phyloP scores from a whole-genome alignment of 2,329 filamentous ascomycete genomes.

The Beauveria sp. region DNA sequence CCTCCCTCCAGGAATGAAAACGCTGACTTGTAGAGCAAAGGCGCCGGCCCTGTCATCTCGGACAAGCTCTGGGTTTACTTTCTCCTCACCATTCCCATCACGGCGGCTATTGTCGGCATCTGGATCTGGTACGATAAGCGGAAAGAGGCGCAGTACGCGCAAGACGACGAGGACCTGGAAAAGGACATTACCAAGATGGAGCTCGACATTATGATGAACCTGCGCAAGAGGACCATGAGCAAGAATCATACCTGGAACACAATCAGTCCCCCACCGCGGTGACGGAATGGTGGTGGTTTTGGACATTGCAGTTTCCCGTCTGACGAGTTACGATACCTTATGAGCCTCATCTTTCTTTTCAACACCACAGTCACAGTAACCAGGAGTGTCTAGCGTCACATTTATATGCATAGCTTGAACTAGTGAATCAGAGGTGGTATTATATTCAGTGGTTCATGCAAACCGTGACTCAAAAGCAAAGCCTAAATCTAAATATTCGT shows the following conservation, averaged over 20 bases:
- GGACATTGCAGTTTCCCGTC: neutral
- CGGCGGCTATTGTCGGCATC: constrained; percentile 43
- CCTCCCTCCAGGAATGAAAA: neutral
- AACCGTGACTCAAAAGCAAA: neutral
- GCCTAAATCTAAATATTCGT: neutral
- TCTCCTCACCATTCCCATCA: constrained; percentile 51
- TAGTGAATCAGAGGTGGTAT: neutral
- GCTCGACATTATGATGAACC: constrained; percentile 46
- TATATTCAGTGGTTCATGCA: neutral
- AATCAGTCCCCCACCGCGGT: constrained; percentile 21
- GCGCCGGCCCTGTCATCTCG: constrained; percentile 37
- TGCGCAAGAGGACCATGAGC: constrained; percentile 50
- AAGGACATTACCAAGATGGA: constrained; percentile 50
- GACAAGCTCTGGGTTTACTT: constrained; percentile 56
- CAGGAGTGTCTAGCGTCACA: neutral
- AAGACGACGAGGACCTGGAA: constrained; percentile 45
- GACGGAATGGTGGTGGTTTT: neutral
- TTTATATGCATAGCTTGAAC: neutral
- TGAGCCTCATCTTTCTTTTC: neutral
- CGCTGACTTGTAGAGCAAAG: constrained; percentile 11
- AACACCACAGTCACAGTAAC: neutral
- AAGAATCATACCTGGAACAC: constrained; percentile 48
- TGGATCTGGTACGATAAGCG: constrained; percentile 48
- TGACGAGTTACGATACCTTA: neutral
- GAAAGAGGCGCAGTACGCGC: constrained; percentile 39